Percentiles rank a stretch among this genome's conserved stretches.
phyloP scores from a whole-genome alignment of 78 protist genomes.

The Blattamonas nauphoetae region DNA sequence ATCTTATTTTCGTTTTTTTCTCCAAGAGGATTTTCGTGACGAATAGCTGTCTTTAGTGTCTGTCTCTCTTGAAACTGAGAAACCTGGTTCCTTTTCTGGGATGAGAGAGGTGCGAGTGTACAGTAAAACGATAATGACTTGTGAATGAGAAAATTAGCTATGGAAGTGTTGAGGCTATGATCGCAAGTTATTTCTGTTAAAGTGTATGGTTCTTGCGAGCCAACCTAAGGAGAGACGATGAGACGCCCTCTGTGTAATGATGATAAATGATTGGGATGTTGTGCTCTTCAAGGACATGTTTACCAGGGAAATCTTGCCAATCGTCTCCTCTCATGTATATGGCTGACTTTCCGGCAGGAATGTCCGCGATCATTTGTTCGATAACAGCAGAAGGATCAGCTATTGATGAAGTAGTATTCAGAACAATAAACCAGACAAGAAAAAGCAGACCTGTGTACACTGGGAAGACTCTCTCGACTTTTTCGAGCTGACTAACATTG shows the following conservation, averaged over 20 bases:
- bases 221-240: neutral
- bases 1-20: no score
- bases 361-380: neutral
- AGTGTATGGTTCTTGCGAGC: neutral
- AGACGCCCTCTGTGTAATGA: neutral
- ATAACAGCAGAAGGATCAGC: neutral
- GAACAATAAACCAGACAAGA: neutral
- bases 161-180: no score
- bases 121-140: no score
- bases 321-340: neutral
- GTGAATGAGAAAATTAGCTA: no score
- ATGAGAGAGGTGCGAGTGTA: no score
- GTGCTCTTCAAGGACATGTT: neutral
- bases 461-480: neutral
- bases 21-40: no score
- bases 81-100: no score
- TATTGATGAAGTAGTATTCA: neutral
- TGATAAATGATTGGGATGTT: neutral
- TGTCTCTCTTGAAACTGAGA: no score
- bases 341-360: neutral
- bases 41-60: no score
- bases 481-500: neutral
- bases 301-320: neutral
- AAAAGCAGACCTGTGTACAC: neutral
- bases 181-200: no score